Percentiles rank a stretch among this genome's conserved stretches.
Conservation (phyloP, 768 basidiomycete genomes). For the Tephrocybe sp. region DNA sequence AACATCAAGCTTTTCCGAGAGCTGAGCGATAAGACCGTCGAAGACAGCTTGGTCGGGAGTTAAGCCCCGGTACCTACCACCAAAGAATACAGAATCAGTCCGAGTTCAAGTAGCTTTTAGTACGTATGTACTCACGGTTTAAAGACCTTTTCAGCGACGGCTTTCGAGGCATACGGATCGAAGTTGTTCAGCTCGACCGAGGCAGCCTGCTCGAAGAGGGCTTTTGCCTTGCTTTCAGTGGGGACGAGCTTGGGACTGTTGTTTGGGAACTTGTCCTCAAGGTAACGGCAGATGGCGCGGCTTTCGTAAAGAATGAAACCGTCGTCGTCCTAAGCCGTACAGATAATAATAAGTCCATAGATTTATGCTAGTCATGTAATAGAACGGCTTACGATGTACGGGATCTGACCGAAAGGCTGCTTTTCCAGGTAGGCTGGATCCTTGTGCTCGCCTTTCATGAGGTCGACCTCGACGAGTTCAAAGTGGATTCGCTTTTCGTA, state of each 20-base stretch:
- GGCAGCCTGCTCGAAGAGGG: constrained; percentile 44
- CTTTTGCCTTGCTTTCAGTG: constrained; percentile 35
- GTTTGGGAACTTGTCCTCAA: constrained; percentile 49
- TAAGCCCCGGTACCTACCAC: constrained; percentile 4
- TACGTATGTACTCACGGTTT: constrained; percentile 36
- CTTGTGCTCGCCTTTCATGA: constrained; percentile 47
- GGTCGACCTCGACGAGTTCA: constrained; percentile 43
- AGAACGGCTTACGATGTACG: constrained; percentile 41
- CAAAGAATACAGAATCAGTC: too few species aligned
- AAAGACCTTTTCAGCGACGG: constrained; percentile 49
- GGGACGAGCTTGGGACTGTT: constrained; percentile 55
- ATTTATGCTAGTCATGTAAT: too few species aligned
- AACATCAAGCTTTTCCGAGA: constrained; percentile 40
- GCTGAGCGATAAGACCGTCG: constrained; percentile 23
- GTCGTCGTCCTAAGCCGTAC: constrained; percentile 38
- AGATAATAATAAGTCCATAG: background rate
- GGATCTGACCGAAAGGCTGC: constrained; percentile 68
- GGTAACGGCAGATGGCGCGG: constrained; percentile 59
- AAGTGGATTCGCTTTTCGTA: constrained; percentile 58
- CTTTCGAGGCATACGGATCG: constrained; percentile 32
- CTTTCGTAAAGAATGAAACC: constrained; percentile 62
- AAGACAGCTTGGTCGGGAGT: constrained; percentile 13
- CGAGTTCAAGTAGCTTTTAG: too few species aligned
- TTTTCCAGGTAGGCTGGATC: constrained; percentile 33
- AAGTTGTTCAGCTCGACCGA: constrained; percentile 55